A percentile compares a stretch with the other conserved stretches of the same genome.
phyloP scores from a whole-genome alignment of 495 filamentous ascomycete genomes.

The Penicillium cinerascens region DNA sequence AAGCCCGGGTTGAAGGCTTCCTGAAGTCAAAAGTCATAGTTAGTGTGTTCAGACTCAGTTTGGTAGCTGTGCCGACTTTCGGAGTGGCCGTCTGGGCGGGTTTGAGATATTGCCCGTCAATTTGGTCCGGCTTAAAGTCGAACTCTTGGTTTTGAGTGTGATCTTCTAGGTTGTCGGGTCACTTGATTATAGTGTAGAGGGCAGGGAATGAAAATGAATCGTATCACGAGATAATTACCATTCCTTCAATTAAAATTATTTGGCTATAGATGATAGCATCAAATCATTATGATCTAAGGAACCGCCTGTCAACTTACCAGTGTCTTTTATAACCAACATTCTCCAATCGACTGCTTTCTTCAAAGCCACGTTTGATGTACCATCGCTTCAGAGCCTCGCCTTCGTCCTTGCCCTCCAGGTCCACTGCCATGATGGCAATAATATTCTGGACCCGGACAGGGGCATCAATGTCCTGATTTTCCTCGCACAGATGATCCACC shows the following conservation, averaged over 20 bases:
- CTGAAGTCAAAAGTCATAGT: slow-evolving; percentile 9
- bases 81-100: slow-evolving; percentile 11
- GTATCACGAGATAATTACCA: no score
- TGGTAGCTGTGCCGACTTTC: slow-evolving; percentile 5
- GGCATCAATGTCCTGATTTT: neutral
- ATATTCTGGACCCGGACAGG: slow-evolving; percentile 19
- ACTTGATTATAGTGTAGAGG: no score
- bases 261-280: neutral
- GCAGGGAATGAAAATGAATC: no score
- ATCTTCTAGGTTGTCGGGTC: no score
- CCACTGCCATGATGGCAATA: slow-evolving; percentile 27
- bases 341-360: slow-evolving; percentile 21
- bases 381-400: slow-evolving; percentile 24
- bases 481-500: slow-evolving; percentile 8
- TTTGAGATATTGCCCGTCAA: slow-evolving; percentile 10
- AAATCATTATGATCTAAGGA: neutral
- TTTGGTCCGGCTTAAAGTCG: neutral
- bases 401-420: slow-evolving; percentile 18
- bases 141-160: neutral
- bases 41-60: slow-evolving; percentile 11
- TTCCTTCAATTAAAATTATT: no score
- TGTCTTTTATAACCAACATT: slow-evolving; percentile 23
- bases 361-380: slow-evolving; percentile 25
- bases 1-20: slow-evolving; percentile 8
- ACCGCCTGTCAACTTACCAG: slow-evolving; percentile 7